These are phyloP conservation scores for Massarina eburnea DNA, from an alignment of 2,329 filamentous ascomycete species.

Conservation along the genomic window DNA sequence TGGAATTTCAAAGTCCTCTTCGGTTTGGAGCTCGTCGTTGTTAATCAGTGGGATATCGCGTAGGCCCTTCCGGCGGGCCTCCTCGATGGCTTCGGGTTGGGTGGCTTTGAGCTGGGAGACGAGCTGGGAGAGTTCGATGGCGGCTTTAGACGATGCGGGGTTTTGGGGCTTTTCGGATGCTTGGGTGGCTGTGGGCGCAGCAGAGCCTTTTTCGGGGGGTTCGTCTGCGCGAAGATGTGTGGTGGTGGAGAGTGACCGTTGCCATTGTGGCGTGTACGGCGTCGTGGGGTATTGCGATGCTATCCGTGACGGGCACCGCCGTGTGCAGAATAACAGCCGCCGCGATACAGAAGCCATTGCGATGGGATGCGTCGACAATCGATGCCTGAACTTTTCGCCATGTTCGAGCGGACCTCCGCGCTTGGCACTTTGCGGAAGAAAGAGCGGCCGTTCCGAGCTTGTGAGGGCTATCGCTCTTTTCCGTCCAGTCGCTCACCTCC, in stretches of 20 bases:
- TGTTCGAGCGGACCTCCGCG: constrained; percentile 15
- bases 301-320: constrained; percentile 30
- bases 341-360: constrained; percentile 42
- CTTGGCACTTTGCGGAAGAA: constrained; percentile 28
- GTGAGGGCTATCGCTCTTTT: constrained; percentile 3
- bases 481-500: background rate
- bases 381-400: constrained; percentile 35
- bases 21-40: constrained; percentile 19
- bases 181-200: constrained; percentile 1
- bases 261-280: constrained; percentile 31
- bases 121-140: constrained; percentile 23
- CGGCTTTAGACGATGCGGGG: constrained; percentile 9
- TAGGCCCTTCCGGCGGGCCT: constrained; percentile 28
- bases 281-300: constrained; percentile 14
- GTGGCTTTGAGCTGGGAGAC: constrained; percentile 26
- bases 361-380: constrained; percentile 10
- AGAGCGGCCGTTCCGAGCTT: constrained; percentile 22
- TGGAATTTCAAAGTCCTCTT: constrained; percentile 29
- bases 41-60: constrained; percentile 18
- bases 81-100: constrained; percentile 21
- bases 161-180: background rate
- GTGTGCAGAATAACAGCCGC: constrained; percentile 33
- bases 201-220: constrained; percentile 17
- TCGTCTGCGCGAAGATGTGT: constrained; percentile 16
- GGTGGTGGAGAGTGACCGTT: constrained; percentile 36